Conservation (phyloP, 352 stramenopile genomes). For the Globisporangium okanoganense region DNA sequence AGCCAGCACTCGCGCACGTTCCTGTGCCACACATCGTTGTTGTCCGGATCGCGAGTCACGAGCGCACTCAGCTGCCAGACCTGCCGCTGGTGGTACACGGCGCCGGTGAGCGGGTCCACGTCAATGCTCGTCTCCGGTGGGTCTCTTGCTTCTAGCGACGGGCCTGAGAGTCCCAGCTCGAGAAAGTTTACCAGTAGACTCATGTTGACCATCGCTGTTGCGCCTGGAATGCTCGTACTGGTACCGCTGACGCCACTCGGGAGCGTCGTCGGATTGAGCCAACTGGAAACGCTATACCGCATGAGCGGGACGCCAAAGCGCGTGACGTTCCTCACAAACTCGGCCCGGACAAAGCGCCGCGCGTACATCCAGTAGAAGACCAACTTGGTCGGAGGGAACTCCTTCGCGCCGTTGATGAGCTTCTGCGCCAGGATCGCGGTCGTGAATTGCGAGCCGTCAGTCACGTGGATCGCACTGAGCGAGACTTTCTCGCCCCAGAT, state of each 20-base stretch:
- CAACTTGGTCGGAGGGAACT: conserved; percentile 39
- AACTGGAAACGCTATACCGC: conserved; percentile 40
- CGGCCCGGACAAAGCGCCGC: conserved; percentile 35
- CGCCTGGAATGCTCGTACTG: not conserved
- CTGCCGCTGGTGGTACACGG: conserved; percentile 41
- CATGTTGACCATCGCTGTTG: conserved; percentile 31
- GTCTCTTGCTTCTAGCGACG: not conserved
- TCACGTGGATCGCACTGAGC: conserved; percentile 26
- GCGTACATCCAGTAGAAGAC: conserved; percentile 54
- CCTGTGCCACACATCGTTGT: conserved; percentile 33
- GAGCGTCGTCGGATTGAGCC: conserved; percentile 30
- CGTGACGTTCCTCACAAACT: conserved; percentile 41
- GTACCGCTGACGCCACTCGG: conserved; percentile 23
- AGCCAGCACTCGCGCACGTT: conserved; percentile 27
- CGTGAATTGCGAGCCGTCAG: conserved; percentile 59
- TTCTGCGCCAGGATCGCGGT: conserved; percentile 31
- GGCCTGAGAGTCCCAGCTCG: conserved; percentile 20
- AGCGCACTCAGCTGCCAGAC: conserved; percentile 44
- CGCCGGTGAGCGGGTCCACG: conserved; percentile 43
- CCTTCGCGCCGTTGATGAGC: conserved; percentile 4
- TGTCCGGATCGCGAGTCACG: conserved; percentile 9
- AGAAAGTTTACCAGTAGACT: conserved; percentile 43
- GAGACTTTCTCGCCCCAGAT: conserved; percentile 26
- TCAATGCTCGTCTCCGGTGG: conserved; percentile 23
- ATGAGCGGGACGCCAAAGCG: conserved; percentile 45